Evolutionary conservation across 345 rosid species (phyloP).

Genomic region (Acer negundo): DNA sequence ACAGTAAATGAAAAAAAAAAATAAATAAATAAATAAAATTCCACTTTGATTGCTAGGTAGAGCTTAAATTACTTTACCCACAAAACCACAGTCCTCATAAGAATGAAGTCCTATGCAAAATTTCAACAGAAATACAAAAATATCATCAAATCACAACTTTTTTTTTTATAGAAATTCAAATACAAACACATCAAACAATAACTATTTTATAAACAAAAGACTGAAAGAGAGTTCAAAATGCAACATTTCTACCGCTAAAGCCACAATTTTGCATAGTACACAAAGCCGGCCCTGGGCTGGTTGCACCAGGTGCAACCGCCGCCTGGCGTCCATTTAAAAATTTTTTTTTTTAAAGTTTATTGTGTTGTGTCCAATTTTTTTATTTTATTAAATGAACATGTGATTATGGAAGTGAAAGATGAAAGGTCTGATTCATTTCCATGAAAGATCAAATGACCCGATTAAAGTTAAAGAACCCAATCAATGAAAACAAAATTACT

Average conservation of each 20-base stretch:
- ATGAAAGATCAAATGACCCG: no score
- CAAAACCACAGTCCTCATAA: conserved; percentile 16
- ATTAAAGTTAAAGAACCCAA: no score
- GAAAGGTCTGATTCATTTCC: no score
- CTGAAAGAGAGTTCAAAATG: not conserved
- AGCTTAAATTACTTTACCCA: conserved; percentile 6
- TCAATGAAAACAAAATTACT: no score
- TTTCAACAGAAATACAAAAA: not conserved
- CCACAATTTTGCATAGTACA: no score
- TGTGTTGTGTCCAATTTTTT: no score
- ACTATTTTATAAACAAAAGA: not conserved
- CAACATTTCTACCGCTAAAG: conserved; percentile 18
- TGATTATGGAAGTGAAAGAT: no score
- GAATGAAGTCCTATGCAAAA: conserved; percentile 32
- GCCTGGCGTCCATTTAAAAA: no score
- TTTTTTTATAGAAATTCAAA: not conserved
- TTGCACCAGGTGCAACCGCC: no score
- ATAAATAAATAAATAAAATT: not conserved
- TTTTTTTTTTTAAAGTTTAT: no score
- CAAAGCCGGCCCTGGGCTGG: no score
- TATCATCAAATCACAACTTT: conserved; percentile 15
- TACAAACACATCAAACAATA: not conserved
- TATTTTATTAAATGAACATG: no score
- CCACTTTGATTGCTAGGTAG: conserved; percentile 20
- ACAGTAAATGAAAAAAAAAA: conserved; percentile 10